These are phyloP conservation scores for Pyrrhoderma noxium DNA, from an alignment of 1,284 basidiomycete genomes.

Conservation along the genomic window DNA sequence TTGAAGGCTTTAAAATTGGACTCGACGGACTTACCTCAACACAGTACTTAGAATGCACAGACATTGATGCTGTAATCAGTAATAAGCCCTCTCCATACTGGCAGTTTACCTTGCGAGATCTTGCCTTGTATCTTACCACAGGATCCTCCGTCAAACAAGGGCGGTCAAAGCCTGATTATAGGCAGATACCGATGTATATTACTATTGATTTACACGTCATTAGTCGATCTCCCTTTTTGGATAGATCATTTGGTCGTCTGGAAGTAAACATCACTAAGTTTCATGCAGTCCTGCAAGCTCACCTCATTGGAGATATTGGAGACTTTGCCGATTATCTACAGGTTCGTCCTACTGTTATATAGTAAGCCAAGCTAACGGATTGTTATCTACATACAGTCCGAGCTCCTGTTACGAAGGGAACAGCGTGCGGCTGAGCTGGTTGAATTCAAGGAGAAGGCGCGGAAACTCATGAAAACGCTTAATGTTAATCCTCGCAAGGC, in stretches of 20 bases:
- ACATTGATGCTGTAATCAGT: constrained; percentile 54
- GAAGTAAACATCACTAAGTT: constrained; percentile 62
- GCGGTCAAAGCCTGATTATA: constrained; percentile 37
- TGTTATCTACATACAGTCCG: constrained; percentile 40
- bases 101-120: constrained; percentile 59
- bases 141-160: constrained; percentile 25
- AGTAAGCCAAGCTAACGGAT: background rate
- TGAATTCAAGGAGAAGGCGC: constrained; percentile 77
- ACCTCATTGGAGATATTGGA: constrained; percentile 80
- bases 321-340: constrained; percentile 82
- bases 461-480: constrained; percentile 63
- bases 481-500: constrained; percentile 48
- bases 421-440: constrained; percentile 69
- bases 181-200: constrained; percentile 68
- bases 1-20: constrained; percentile 68
- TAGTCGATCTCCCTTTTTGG: constrained; percentile 28
- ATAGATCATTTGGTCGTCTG: constrained; percentile 33
- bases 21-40: constrained; percentile 65
- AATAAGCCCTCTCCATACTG: constrained; percentile 43
- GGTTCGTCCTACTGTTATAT: constrained; percentile 30
- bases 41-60: constrained; percentile 65
- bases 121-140: constrained; percentile 70
- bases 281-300: constrained; percentile 88
- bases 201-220: constrained; percentile 60
- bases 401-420: constrained; percentile 65